A percentile compares a stretch with the other conserved stretches of the same genome.
These are phyloP conservation scores for Sclerotinia nivalis DNA, from an alignment of 2,329 filamentous ascomycete species.

Conservation along the genomic window DNA sequence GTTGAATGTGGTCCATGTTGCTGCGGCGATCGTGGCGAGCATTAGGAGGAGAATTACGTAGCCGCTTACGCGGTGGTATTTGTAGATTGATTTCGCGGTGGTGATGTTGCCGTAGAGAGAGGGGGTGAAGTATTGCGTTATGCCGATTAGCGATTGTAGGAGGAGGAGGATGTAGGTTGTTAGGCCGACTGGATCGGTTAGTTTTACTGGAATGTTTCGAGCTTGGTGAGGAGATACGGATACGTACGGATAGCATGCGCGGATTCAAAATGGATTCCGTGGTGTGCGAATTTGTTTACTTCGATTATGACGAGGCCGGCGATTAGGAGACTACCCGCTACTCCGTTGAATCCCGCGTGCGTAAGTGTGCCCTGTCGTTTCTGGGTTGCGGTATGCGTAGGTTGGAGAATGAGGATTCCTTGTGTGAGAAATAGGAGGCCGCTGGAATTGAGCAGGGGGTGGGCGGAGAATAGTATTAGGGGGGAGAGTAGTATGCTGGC, in stretches of 20 bases:
- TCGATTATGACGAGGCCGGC: conserved; percentile 72
- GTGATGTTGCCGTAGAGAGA: conserved; percentile 74
- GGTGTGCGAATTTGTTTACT: conserved; percentile 75
- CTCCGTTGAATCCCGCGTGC: conserved; percentile 70
- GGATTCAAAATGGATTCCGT: conserved; percentile 73
- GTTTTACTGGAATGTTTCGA: no score
- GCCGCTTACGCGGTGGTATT: conserved; percentile 79
- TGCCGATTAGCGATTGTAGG: conserved; percentile 74
- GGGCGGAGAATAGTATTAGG: conserved; percentile 81
- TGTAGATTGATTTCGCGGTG: conserved; percentile 81
- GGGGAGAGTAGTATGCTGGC: conserved; percentile 66
- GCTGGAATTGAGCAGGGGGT: conserved; percentile 71
- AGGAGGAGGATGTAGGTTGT: conserved; percentile 68
- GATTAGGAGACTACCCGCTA: conserved; percentile 54
- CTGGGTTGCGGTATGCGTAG: conserved; percentile 74
- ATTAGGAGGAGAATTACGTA: conserved; percentile 72
- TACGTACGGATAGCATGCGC: conserved; percentile 64
- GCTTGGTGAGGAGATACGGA: no score
- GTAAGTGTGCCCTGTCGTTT: conserved; percentile 62
- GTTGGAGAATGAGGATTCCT: conserved; percentile 82
- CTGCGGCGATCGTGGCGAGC: conserved; percentile 71
- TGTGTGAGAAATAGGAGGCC: conserved; percentile 76
- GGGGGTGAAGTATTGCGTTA: conserved; percentile 79
- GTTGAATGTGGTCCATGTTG: conserved; percentile 76
- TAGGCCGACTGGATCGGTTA: conserved; percentile 53